Conservation (phyloP, 176 grass and related monocot genomes). For the Ananas comosus region DNA sequence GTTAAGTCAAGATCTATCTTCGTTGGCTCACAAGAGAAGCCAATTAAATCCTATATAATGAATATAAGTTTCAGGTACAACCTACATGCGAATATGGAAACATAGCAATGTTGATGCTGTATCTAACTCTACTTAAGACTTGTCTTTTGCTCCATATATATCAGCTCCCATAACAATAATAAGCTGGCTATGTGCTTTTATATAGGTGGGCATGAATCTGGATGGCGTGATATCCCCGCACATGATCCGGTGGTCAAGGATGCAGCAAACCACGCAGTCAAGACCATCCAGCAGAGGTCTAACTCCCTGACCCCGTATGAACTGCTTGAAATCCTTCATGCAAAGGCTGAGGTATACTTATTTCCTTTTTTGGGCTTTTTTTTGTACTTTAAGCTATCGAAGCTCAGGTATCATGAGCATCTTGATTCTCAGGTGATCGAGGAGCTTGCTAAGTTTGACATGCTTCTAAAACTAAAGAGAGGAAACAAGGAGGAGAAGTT, state of each 20-base stretch:
- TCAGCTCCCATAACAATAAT: neutral
- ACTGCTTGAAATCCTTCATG: conserved; percentile 58
- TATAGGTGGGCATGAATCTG: conserved; percentile 22
- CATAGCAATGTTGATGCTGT: neutral
- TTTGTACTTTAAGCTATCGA: neutral
- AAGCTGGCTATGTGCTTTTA: neutral
- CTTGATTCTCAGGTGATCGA: conserved; percentile 44
- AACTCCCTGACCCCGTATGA: conserved; percentile 70
- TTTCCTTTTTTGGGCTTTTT: neutral
- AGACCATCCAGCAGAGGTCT: conserved; percentile 66
- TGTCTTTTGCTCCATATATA: neutral
- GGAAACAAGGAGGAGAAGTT: conserved; percentile 80
- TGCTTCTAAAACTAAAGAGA: conserved; percentile 87
- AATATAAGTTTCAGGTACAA: neutral
- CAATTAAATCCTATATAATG: neutral
- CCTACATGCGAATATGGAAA: neutral
- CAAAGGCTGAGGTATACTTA: conserved; percentile 53
- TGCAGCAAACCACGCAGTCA: conserved; percentile 71
- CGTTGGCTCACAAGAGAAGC: no score
- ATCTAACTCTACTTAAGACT: neutral
- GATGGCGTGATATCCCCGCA: conserved; percentile 51
- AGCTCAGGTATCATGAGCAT: neutral
- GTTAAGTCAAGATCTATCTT: no score
- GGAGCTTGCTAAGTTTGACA: conserved; percentile 54
- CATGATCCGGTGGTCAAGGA: conserved; percentile 77